Evolutionary conservation across 768 basidiomycete species (phyloP).

Genomic region (Amanita subjunquillea): DNA sequence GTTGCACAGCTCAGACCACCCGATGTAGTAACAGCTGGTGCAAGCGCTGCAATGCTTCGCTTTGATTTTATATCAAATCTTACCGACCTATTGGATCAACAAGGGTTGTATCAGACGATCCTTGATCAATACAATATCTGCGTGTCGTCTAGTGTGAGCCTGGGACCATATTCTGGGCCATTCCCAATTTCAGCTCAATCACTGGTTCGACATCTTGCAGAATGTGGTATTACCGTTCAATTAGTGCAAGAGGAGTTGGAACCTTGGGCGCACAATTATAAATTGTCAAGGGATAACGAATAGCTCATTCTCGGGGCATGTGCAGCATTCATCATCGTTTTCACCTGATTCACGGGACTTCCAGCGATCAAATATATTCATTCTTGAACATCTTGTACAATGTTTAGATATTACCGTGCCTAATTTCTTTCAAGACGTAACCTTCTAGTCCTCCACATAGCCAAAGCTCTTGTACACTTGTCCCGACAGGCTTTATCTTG

Average conservation of each 20-base stretch:
- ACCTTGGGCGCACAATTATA: constrained; percentile 13
- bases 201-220: constrained; percentile 31
- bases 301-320: background rate
- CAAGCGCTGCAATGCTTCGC: constrained; percentile 13
- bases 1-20: constrained; percentile 37
- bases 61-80: constrained; percentile 29
- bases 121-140: constrained; percentile 22
- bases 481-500: constrained; percentile 66
- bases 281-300: background rate
- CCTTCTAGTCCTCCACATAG: constrained; percentile 91
- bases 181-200: constrained; percentile 21
- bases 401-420: background rate
- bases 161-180: constrained; percentile 19
- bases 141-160: constrained; percentile 22
- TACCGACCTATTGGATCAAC: constrained; percentile 28
- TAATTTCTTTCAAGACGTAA: constrained; percentile 71
- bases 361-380: too few species aligned
- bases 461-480: constrained; percentile 97
- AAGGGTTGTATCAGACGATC: constrained; percentile 27
- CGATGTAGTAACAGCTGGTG: constrained; percentile 18
- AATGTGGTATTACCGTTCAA: constrained; percentile 26
- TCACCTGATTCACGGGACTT: too few species aligned
- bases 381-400: background rate
- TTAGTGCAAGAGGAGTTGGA: constrained; percentile 14
- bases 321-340: too few species aligned